Base-by-base conservation (phyloP, 352 stramenopile genomes). In the Phytophthora pisi region DNA sequence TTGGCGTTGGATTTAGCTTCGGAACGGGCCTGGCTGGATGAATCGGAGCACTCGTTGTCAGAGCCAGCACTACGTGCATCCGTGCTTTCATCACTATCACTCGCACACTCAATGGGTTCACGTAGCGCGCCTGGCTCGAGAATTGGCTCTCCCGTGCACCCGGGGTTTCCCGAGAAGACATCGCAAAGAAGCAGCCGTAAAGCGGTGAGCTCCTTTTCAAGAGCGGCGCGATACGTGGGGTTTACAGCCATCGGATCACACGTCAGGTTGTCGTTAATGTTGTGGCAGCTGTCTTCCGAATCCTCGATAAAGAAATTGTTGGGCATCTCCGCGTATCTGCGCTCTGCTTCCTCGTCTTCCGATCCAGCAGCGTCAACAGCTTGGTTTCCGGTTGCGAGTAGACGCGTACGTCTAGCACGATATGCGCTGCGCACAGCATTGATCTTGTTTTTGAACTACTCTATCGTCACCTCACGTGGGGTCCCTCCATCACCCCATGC, bases 41-140 rank as follows among this genome's bases (percentile, higher is more conserved):
- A 31, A 23, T 61, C 55, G 4, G 55, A 61, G 55, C 55, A 52
- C 28, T 52, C 55, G 36, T 16, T 2, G 26, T 53, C 55, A 23
- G 55, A 61, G 3, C 18, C 42, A 52, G 11, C 55, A 30, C 42
- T 43, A 43, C 36, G 36, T 43, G 36, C 13, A 43, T 43, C 36
- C 36, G 36, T 15, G 36, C 36, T n/a, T 43, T 43, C 36, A 43
- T 43, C 36, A 43, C 36, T 43, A n/a, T 43, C 36, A 43, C 36
- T 42, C 34, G 11, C 34, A 42, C 34, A 43, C 36, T 43, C 36
- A 9, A 43, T 43, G 36, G 5, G 36, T 43, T 43, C 36, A 43
- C 36, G 36, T 43, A 9, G 36, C 36, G 36, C 13, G 36, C 36
- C 36, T 9, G 36, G n/a, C 36, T 43, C 36, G 36, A 43, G 36